phyloP scores from a whole-genome alignment of 23 red algal genomes.

The Cyanidioschyzon merolae region DNA sequence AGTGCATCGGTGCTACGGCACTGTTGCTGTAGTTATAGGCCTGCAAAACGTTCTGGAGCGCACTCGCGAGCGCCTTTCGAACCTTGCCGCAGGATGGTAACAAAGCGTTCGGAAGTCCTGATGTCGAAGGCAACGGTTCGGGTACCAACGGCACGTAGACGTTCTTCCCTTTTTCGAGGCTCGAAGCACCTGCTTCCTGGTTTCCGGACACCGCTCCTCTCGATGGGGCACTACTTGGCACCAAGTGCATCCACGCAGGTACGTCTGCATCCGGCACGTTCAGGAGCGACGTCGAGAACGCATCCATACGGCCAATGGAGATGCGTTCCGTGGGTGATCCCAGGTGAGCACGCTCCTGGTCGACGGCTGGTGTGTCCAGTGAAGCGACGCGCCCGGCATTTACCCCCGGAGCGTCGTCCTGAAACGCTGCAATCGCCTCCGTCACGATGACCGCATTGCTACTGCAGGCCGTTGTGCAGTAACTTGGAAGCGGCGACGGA shows the following conservation, averaged over 20 bases:
- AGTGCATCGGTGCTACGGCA: not conserved
- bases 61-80: not conserved
- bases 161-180: not conserved
- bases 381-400: not conserved
- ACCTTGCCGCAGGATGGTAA: not conserved
- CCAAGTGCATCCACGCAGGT: not conserved
- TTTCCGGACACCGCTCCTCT: too few relatives aligned
- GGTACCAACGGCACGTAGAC: not conserved
- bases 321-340: not conserved
- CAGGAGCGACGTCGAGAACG: not conserved
- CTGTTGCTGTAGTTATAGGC: not conserved
- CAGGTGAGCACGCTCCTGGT: too few relatives aligned
- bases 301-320: not conserved
- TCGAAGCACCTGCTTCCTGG: not conserved
- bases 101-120: not conserved
- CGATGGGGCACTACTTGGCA: too few relatives aligned
- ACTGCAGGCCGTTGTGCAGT: conserved; percentile 5
- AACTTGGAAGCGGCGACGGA: not conserved
- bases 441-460: not conserved
- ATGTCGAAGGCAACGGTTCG: not conserved
- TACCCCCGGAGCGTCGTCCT: not conserved
- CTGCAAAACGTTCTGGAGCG: not conserved
- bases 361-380: not conserved
- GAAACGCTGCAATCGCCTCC: not conserved
- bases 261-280: not conserved